Conservation (phyloP, 495 filamentous ascomycete species). For the Penicillium cataractarum region DNA sequence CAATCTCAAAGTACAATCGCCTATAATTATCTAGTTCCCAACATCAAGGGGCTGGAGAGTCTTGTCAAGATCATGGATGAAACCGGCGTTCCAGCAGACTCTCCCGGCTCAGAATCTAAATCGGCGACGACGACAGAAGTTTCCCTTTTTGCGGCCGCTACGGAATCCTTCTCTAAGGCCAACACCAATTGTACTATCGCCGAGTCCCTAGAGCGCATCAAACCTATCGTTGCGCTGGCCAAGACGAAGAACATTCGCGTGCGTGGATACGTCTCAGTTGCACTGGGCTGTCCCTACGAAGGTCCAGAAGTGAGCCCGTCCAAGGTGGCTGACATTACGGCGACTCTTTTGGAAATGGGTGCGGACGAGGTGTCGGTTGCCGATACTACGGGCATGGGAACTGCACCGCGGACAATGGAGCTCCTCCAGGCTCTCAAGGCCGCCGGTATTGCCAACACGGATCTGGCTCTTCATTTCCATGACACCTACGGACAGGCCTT, state of each 20-base stretch:
- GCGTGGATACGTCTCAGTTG: conserved; percentile 93
- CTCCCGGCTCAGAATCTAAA: conserved; percentile 39
- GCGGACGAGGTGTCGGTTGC: conserved; percentile 93
- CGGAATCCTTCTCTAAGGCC: conserved; percentile 84
- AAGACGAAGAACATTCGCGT: conserved; percentile 74
- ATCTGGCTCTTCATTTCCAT: conserved; percentile 92
- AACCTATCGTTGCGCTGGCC: conserved; percentile 72
- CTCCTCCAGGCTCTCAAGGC: conserved; percentile 70
- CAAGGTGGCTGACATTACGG: conserved; percentile 81
- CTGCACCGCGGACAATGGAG: conserved; percentile 74
- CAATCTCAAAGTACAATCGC: conserved; percentile 66
- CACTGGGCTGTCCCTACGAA: conserved; percentile 93
- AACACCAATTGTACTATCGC: conserved; percentile 91
- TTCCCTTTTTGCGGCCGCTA: conserved; percentile 90
- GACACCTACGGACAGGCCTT: conserved; percentile 96
- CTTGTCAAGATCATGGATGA: conserved; percentile 49
- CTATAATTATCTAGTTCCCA: conserved; percentile 94
- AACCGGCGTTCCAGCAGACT: conserved; percentile 44
- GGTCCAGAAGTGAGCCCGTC: conserved; percentile 78
- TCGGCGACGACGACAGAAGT: conserved; percentile 64
- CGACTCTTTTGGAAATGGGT: conserved; percentile 86
- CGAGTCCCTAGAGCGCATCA: conserved; percentile 76
- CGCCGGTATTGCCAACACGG: conserved; percentile 76
- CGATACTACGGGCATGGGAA: conserved; percentile 97
- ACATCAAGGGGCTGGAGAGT: conserved; percentile 74